phyloP scores from a whole-genome alignment of 108 stramenopile genomes.

The Stephanodiscus triporus region DNA sequence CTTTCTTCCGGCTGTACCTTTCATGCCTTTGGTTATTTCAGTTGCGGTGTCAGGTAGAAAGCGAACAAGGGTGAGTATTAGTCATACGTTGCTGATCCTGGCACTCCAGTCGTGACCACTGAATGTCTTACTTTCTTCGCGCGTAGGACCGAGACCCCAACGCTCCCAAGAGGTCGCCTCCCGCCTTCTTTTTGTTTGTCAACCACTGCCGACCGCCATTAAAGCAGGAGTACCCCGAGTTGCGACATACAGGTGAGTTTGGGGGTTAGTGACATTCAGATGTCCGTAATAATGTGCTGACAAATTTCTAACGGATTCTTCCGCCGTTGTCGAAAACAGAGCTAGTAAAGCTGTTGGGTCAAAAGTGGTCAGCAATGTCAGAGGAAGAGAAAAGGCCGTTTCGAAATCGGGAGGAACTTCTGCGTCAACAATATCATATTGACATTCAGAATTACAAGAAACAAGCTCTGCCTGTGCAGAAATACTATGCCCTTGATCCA shows the following conservation, averaged over 20 bases:
- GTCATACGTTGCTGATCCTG: not conserved
- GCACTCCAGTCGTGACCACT: not conserved
- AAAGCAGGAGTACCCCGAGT: conserved; percentile 46
- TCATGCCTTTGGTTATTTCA: not conserved
- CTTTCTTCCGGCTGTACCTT: not conserved
- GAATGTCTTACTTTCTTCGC: not conserved
- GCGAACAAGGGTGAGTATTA: conserved; percentile 6
- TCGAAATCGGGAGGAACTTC: conserved; percentile 32
- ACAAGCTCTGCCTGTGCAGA: too few relatives aligned
- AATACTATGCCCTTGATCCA: too few relatives aligned
- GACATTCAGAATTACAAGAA: conserved; percentile 25
- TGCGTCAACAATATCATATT: conserved; percentile 33
- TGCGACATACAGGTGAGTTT: conserved; percentile 57
- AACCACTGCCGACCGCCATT: conserved; percentile 33
- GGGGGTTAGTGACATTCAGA: too few relatives aligned
- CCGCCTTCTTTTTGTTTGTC: conserved; percentile 59
- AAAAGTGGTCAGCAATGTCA: conserved; percentile 50
- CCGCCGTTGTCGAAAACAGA: too few relatives aligned
- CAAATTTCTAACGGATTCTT: too few relatives aligned
- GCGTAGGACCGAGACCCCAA: conserved; percentile 31
- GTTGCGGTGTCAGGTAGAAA: conserved; percentile 2
- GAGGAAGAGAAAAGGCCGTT: conserved; percentile 52
- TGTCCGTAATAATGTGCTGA: too few relatives aligned
- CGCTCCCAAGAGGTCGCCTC: conserved; percentile 63
- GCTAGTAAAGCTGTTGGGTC: conserved; percentile 52